Conservation (phyloP, 257 asterid genomes). For the Solanum gracilifrons region DNA sequence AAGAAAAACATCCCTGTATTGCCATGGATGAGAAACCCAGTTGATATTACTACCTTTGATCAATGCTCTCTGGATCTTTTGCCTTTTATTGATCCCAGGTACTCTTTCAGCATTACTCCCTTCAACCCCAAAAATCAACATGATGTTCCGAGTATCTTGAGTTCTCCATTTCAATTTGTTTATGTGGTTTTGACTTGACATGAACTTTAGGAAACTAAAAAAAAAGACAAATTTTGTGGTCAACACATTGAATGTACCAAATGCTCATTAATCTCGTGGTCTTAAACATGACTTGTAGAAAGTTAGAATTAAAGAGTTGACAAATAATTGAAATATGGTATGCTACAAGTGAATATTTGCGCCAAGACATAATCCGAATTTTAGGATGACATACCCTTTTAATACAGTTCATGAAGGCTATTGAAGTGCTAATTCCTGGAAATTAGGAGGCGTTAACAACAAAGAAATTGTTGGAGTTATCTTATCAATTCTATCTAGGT, state of each 20-base stretch:
- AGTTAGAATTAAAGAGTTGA: not conserved
- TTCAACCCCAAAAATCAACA: not conserved
- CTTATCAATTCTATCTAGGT: not conserved
- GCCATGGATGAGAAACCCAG: slow-evolving; percentile 90
- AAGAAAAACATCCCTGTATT: slow-evolving; percentile 37
- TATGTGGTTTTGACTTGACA: not conserved
- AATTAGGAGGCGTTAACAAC: no score
- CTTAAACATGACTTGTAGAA: not conserved
- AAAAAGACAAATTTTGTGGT: not conserved
- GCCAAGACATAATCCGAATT: not conserved
- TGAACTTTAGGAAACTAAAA: no score
- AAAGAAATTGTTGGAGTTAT: not conserved
- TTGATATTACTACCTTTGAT: slow-evolving; percentile 35
- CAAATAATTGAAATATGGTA: not conserved
- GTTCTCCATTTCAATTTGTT: not conserved
- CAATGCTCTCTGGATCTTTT: slow-evolving; percentile 33
- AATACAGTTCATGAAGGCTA: not conserved
- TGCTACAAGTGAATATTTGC: not conserved
- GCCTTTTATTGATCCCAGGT: slow-evolving; percentile 75
- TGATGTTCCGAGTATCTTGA: not conserved
- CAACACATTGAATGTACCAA: not conserved
- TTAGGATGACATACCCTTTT: not conserved
- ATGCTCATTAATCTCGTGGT: not conserved
- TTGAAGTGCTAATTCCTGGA: not conserved
- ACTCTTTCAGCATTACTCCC: not conserved